phyloP scores from a whole-genome alignment of 495 filamentous ascomycete species.

The Daldinia decipiens region DNA sequence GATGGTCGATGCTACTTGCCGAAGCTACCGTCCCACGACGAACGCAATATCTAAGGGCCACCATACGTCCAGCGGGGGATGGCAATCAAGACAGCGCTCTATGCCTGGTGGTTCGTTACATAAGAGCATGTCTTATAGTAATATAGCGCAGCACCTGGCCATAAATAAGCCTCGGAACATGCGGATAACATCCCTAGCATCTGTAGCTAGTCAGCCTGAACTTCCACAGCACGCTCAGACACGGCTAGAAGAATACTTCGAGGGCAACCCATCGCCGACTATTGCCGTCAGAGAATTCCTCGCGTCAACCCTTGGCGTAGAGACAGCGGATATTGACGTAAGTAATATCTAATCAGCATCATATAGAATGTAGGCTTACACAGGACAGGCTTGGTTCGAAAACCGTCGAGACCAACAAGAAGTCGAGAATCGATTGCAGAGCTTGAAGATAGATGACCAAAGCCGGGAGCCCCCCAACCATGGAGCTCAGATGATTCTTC shows the following conservation, averaged over 20 bases:
- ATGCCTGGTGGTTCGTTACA: constrained; percentile 26
- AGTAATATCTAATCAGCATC: constrained; percentile 11
- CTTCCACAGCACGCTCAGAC: constrained; percentile 52
- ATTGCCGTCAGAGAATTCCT: constrained; percentile 52
- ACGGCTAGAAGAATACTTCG: constrained; percentile 58
- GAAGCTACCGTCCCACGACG: constrained; percentile 13
- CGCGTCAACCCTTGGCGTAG: constrained; percentile 55
- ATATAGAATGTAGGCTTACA: constrained; percentile 15
- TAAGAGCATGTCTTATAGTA: constrained; percentile 39
- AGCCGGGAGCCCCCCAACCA: constrained; percentile 36
- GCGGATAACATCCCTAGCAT: constrained; percentile 45
- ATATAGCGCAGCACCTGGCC: constrained; percentile 36
- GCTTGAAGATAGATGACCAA: constrained; percentile 48
- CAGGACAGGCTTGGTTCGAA: constrained; percentile 53
- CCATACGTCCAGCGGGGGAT: constrained; percentile 11
- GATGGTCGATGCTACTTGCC: constrained; percentile 10
- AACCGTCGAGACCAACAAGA: constrained; percentile 56
- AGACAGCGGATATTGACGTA: constrained; percentile 51
- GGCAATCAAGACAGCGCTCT: constrained; percentile 27
- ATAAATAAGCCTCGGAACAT: constrained; percentile 48
- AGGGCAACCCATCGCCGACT: constrained; percentile 51
- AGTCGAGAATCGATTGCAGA: constrained; percentile 52
- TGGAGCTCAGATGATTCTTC: constrained; percentile 56
- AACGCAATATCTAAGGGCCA: constrained; percentile 14
- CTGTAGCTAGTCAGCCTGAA: constrained; percentile 43